Evolutionary conservation across 2,329 filamentous ascomycete species (phyloP), one percentile per base, ranked within the genome.

Genomic region (Botrytis pseudocinerea): DNA sequence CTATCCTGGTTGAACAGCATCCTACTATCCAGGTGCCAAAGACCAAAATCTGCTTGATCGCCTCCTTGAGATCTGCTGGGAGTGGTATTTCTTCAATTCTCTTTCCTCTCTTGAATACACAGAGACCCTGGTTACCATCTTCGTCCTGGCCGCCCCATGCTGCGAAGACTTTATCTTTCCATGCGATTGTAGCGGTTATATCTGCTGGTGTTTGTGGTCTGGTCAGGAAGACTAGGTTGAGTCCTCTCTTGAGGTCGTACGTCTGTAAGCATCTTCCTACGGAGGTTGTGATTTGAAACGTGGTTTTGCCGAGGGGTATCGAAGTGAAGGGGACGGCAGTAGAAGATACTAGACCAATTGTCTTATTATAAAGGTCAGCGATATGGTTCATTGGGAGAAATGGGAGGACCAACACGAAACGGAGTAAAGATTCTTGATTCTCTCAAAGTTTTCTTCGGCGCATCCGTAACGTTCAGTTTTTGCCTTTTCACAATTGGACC

Each of bases 241-340:
- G 88, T 64, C 95, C 95, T 78, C 91, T 90, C 82, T 92, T 93
- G 75, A 99, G 85, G 81, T 99, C 96, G 84, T 99, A 99, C 0
- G 96, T 99, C 83, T 99, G 96, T 64, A 99, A 87, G 74, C 92
- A 93, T 79, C 91, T 89, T 75, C 95, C 96, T 75, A 97, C 93
- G 0, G 94, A 98, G 44, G 96, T 99, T 48, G 96, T 98, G 82
- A 99, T 94, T 82, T 99, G 96, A 81, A 97, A 99, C 5, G 94
- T 97, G 0, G 93, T 95, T 83, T 97, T 97, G 73, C 96, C 96
- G 25, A 97, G 86, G 0, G 95, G 93, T 46, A 97, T 88, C 9
- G 92, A 92, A 2, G 95, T 95, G 80, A 99, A 98, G 0, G 96
- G 95, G 0, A 98, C 94, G 66, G 87, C 84, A 3, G 95, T 98